Evolutionary conservation across 805 yeast species (phyloP).

Genomic region (Yarrowia yakushimensis): DNA sequence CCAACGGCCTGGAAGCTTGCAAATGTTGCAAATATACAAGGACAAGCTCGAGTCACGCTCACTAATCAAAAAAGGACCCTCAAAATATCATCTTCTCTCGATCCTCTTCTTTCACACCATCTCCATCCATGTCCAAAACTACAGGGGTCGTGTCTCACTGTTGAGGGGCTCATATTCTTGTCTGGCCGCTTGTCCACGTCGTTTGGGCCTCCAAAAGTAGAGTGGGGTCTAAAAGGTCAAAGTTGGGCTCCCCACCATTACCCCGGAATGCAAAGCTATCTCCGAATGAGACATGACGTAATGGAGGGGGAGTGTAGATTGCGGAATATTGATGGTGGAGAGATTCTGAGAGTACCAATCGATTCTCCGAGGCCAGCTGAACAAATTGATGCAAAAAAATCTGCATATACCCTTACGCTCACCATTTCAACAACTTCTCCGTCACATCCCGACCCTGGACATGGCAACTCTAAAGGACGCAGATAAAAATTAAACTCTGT

Average conservation of each 20-base stretch:
- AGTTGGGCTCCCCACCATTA: conserved; percentile 12
- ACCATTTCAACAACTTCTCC: too few relatives aligned
- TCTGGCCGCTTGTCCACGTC: too few relatives aligned
- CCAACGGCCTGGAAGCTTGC: too few relatives aligned
- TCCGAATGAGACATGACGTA: conserved; percentile 14
- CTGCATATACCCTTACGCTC: background rate
- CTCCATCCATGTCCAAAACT: too few relatives aligned
- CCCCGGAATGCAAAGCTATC: conserved; percentile 22
- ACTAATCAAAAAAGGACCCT: too few relatives aligned
- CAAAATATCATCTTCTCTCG: too few relatives aligned
- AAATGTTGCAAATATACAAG: too few relatives aligned
- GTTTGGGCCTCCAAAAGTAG: background rate
- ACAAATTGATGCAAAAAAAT: background rate
- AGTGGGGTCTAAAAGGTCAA: background rate
- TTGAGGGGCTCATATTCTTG: conserved; percentile 11
- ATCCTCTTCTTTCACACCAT: too few relatives aligned
- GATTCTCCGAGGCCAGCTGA: background rate
- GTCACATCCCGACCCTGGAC: too few relatives aligned
- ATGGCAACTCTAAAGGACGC: background rate
- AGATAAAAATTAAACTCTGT: background rate
- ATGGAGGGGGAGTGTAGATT: background rate
- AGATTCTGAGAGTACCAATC: background rate
- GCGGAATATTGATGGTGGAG: background rate
- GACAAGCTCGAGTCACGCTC: too few relatives aligned
- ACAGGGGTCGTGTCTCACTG: background rate